A percentile compares a stretch with the other conserved stretches of the same genome.
phyloP scores from a whole-genome alignment of 352 stramenopile species.

The Blastocystis sp. region DNA sequence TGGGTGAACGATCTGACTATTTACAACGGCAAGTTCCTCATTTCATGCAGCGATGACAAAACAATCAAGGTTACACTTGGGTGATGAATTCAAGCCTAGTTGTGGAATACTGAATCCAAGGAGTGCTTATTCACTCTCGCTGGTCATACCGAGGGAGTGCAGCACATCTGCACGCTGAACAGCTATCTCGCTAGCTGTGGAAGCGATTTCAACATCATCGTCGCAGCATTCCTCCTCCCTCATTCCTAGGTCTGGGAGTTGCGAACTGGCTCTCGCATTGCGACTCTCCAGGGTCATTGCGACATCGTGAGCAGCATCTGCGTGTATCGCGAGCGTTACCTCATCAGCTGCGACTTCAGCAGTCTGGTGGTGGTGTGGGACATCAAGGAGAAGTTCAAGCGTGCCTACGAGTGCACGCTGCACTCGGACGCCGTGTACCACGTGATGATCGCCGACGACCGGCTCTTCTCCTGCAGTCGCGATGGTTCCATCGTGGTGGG shows the following conservation, averaged over 20 bases:
- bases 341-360: constrained; percentile 2
- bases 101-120: neutral
- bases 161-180: neutral
- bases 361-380: constrained; percentile 15
- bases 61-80: neutral
- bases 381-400: neutral
- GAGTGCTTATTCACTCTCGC: neutral
- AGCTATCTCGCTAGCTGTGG: neutral
- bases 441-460: neutral
- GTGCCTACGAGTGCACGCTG: constrained; percentile 17
- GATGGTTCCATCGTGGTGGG: constrained; percentile 33
- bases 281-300: neutral
- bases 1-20: constrained; percentile 30
- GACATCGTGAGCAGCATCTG: constrained; percentile 2
- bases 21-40: constrained; percentile 6
- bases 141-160: neutral
- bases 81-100: neutral
- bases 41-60: constrained; percentile 45
- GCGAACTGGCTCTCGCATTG: neutral
- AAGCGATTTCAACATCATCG: constrained; percentile 15
- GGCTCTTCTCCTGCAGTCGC: neutral
- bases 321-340: neutral
- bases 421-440: constrained; percentile 13
- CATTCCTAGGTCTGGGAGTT: constrained; percentile 1
- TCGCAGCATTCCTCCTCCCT: neutral